Conservation (phyloP, 768 basidiomycete species). For the Termitomyces heimii region DNA sequence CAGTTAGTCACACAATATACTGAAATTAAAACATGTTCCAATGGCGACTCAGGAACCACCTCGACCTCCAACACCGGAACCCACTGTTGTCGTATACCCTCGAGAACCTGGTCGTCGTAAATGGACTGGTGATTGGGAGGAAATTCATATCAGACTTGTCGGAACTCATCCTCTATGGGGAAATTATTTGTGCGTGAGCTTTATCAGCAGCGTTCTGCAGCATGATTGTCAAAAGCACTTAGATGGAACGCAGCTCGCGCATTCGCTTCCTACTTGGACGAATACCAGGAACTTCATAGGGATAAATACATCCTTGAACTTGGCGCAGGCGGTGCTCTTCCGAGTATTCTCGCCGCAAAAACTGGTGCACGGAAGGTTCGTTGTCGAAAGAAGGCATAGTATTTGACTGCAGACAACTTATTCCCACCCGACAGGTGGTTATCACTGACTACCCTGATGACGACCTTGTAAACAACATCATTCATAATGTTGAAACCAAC, state of each 20-base stretch:
- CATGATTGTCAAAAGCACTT: neutral
- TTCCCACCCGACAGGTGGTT: constrained; percentile 46
- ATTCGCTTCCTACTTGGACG: constrained; percentile 65
- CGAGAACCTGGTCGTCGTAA: constrained; percentile 25
- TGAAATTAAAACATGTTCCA: constrained; percentile 2
- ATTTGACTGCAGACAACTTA: neutral
- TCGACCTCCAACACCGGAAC: constrained; percentile 62
- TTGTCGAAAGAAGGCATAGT: neutral
- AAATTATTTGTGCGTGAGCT: constrained; percentile 56
- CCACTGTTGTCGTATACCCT: constrained; percentile 45
- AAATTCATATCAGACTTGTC: constrained; percentile 62
- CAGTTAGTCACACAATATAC: constrained; percentile 27
- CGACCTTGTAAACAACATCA: constrained; percentile 68
- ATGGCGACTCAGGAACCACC: constrained; percentile 45
- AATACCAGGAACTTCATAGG: constrained; percentile 40
- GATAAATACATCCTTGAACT: constrained; percentile 67
- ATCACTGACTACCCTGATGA: constrained; percentile 92
- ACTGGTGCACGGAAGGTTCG: constrained; percentile 68
- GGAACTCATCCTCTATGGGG: constrained; percentile 82
- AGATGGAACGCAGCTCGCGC: constrained; percentile 82
- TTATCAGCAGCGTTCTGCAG: neutral
- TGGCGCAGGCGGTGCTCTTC: constrained; percentile 90
- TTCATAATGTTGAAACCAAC: constrained; percentile 62
- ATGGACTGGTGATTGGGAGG: constrained; percentile 24
- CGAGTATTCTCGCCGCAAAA: constrained; percentile 68